A percentile compares a stretch with the other conserved stretches of the same genome.
These are phyloP conservation scores for Magnaporthiopsis rhizophila DNA, from an alignment of 2,329 filamentous ascomycete species.

Conservation along the genomic window DNA sequence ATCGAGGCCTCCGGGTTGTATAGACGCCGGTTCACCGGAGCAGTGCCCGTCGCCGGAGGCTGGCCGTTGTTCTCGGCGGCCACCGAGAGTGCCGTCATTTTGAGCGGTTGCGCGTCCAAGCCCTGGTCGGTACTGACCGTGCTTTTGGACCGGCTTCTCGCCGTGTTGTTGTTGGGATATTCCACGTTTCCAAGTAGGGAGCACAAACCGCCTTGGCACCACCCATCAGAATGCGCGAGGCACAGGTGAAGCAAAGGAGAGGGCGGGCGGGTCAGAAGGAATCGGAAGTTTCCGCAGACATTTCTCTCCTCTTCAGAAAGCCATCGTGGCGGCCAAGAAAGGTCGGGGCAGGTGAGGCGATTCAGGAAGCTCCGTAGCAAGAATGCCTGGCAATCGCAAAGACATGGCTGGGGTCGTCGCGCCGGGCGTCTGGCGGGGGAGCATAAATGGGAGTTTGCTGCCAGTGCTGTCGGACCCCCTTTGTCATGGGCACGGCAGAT, in stretches of 20 bases:
- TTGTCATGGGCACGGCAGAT: constrained; percentile 1
- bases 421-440: too few relatives aligned
- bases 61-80: too few relatives aligned
- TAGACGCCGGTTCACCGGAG: constrained; percentile 28
- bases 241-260: neutral
- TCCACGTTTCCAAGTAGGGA: neutral
- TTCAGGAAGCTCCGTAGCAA: neutral
- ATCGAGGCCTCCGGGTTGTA: constrained; percentile 58
- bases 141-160: too few relatives aligned
- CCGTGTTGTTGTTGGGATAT: too few relatives aligned
- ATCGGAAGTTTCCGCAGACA: neutral
- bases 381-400: neutral
- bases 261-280: neutral
- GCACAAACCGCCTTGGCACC: neutral
- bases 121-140: neutral
- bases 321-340: neutral
- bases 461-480: neutral
- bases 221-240: neutral
- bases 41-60: constrained; percentile 9
- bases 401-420: neutral
- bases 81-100: constrained; percentile 9
- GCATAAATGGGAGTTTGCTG: neutral
- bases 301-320: neutral
- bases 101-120: neutral
- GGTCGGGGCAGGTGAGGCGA: neutral